These are phyloP conservation scores for Heliosperma pusillum DNA, from an alignment of 148 eudicot genomes.

Conservation along the genomic window DNA sequence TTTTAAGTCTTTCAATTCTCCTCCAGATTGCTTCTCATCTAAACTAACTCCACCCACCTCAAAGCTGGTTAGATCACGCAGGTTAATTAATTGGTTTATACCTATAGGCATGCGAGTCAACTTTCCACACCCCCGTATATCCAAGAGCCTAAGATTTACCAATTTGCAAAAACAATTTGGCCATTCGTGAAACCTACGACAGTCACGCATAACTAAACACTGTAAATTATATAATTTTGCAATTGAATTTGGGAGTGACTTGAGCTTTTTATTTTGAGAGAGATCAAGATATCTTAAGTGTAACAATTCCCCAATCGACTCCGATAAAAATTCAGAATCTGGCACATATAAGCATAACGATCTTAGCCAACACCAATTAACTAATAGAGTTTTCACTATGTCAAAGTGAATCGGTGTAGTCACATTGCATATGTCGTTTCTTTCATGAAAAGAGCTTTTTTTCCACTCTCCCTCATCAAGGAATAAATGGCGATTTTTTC, in stretches of 20 bases:
- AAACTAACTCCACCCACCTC: background rate
- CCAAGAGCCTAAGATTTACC: too few relatives aligned
- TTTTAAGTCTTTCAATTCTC: slow-evolving; percentile 1
- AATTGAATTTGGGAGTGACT: background rate
- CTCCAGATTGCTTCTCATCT: background rate
- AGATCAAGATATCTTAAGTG: slow-evolving; percentile 28
- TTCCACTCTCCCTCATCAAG: background rate
- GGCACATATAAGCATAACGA: background rate
- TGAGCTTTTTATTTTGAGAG: background rate
- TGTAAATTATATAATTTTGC: slow-evolving; percentile 28
- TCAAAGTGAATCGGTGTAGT: too few relatives aligned
- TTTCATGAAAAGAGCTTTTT: too few relatives aligned
- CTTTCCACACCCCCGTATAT: background rate
- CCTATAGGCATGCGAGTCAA: slow-evolving; percentile 20
- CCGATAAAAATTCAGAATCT: slow-evolving; percentile 1
- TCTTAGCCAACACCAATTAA: slow-evolving; percentile 17
- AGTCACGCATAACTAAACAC: background rate
- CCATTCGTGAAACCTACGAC: slow-evolving; percentile 3
- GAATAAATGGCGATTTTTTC: background rate
- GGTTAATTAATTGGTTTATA: slow-evolving; percentile 7
- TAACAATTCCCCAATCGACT: slow-evolving; percentile 15
- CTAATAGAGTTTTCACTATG: background rate
- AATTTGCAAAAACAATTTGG: slow-evolving; percentile 18
- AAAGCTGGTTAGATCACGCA: background rate
- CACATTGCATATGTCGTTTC: too few relatives aligned